Percentiles rank a stretch among this genome's conserved stretches.
These are phyloP conservation scores for Phialophora expanda DNA, from an alignment of 2,329 filamentous ascomycete species.

Conservation along the genomic window DNA sequence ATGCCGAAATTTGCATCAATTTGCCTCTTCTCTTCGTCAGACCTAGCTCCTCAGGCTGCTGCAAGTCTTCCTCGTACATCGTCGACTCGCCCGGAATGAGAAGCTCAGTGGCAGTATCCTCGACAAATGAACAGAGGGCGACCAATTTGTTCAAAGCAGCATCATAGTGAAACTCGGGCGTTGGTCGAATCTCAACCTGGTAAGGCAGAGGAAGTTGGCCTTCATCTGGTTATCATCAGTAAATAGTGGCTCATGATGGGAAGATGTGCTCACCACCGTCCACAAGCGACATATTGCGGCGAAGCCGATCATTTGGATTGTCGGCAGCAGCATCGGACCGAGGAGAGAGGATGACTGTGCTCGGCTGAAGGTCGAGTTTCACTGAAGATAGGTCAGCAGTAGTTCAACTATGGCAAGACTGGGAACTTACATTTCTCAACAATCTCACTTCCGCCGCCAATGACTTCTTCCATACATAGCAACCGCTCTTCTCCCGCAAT, in stretches of 20 bases:
- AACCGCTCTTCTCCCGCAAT: constrained; percentile 71
- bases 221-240: constrained; percentile 8
- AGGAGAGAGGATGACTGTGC: constrained; percentile 62
- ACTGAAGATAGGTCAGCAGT: constrained; percentile 53
- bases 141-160: constrained; percentile 69
- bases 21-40: constrained; percentile 65
- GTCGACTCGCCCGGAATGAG: constrained; percentile 65
- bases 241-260: neutral
- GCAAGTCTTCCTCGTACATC: constrained; percentile 48
- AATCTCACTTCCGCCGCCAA: constrained; percentile 69
- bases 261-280: constrained; percentile 42
- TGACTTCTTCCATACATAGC: constrained; percentile 77
- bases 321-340: constrained; percentile 56
- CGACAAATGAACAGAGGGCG: constrained; percentile 56
- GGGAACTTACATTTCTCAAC: constrained; percentile 61
- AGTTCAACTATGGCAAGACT: neutral
- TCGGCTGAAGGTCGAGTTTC: constrained; percentile 66
- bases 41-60: constrained; percentile 48
- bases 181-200: constrained; percentile 69
- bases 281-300: constrained; percentile 42
- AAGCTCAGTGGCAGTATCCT: constrained; percentile 59
- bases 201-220: constrained; percentile 57
- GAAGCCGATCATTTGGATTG: constrained; percentile 44
- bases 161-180: constrained; percentile 73
- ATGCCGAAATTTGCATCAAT: constrained; percentile 70